These are phyloP conservation scores for Acorus gramineus DNA, from an alignment of 106 monocot species.

Conservation along the genomic window DNA sequence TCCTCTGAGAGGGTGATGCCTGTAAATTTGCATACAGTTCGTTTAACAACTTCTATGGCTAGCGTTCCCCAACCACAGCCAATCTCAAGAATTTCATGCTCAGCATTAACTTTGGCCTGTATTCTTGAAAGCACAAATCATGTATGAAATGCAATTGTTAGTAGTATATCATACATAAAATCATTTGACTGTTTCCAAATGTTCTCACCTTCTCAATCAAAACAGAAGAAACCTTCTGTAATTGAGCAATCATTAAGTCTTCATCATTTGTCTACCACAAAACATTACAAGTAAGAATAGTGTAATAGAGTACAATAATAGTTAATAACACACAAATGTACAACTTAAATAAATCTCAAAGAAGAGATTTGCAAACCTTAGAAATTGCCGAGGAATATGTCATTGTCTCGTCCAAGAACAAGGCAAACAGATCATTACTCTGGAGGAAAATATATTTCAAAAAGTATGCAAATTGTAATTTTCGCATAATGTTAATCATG, in stretches of 20 bases:
- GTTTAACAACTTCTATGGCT: slow-evolving; percentile 72
- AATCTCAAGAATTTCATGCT: slow-evolving; percentile 32
- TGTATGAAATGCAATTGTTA: neutral
- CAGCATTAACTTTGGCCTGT: slow-evolving; percentile 59
- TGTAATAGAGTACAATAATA: too few relatives aligned
- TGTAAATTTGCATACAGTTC: slow-evolving; percentile 84
- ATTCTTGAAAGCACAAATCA: neutral
- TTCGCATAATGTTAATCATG: neutral
- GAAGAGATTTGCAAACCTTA: slow-evolving; percentile 32
- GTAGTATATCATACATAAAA: too few relatives aligned
- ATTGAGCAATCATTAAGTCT: slow-evolving; percentile 72
- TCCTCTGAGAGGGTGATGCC: slow-evolving; percentile 86
- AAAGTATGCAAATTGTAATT: slow-evolving; percentile 7
- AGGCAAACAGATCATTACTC: slow-evolving; percentile 93
- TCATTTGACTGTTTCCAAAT: too few relatives aligned
- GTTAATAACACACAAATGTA: too few relatives aligned
- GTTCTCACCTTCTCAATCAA: slow-evolving; percentile 70
- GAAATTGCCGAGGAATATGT: slow-evolving; percentile 92
- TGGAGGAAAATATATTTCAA: slow-evolving; percentile 1
- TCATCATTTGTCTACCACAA: slow-evolving; percentile 50
- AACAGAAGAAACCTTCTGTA: slow-evolving; percentile 54
- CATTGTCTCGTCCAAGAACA: slow-evolving; percentile 95
- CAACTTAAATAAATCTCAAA: neutral
- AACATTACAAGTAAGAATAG: too few relatives aligned
- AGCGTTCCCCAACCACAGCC: slow-evolving; percentile 80